Conservation (phyloP, 2,329 filamentous ascomycete species). For the Passalora sequoiae region DNA sequence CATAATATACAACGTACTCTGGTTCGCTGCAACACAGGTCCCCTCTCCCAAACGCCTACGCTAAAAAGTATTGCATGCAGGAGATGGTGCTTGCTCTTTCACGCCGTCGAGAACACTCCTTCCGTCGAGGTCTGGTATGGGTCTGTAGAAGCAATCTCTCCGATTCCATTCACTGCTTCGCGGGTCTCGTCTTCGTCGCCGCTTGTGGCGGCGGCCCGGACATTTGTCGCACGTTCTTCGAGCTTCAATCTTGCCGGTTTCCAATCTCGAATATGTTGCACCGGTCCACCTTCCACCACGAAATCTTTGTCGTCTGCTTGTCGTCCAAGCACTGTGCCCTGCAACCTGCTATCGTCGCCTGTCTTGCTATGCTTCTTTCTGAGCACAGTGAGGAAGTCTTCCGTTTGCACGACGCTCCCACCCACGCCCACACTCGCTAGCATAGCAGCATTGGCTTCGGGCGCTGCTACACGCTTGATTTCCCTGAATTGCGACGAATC, state of each 20-base stretch:
- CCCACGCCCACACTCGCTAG: conserved; percentile 38
- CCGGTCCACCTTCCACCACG: conserved; percentile 70
- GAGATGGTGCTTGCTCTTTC: neutral
- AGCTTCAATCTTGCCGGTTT: conserved; percentile 31
- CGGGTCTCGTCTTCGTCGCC: too few species aligned
- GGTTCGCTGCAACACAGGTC: neutral
- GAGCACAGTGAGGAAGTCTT: conserved; percentile 53
- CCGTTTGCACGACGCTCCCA: conserved; percentile 37
- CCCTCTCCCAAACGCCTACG: conserved; percentile 1
- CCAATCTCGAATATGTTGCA: conserved; percentile 65
- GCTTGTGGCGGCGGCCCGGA: too few species aligned
- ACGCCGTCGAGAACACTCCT: neutral
- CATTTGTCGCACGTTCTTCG: conserved; percentile 16
- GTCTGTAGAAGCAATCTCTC: neutral
- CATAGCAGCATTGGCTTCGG: conserved; percentile 47
- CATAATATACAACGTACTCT: neutral
- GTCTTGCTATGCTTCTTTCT: conserved; percentile 92
- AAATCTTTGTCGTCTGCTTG: conserved; percentile 65
- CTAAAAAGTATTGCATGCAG: neutral
- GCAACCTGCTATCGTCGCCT: conserved; percentile 72
- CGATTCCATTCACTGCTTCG: too few species aligned
- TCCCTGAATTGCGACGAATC: conserved; percentile 68
- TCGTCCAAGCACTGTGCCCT: conserved; percentile 76
- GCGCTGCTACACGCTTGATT: conserved; percentile 73
- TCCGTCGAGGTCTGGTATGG: neutral